Percentiles rank a stretch among this genome's conserved stretches.
These are phyloP conservation scores for Graphiopsis chlorocephala DNA, from an alignment of 2,329 filamentous ascomycete species.

Conservation along the genomic window DNA sequence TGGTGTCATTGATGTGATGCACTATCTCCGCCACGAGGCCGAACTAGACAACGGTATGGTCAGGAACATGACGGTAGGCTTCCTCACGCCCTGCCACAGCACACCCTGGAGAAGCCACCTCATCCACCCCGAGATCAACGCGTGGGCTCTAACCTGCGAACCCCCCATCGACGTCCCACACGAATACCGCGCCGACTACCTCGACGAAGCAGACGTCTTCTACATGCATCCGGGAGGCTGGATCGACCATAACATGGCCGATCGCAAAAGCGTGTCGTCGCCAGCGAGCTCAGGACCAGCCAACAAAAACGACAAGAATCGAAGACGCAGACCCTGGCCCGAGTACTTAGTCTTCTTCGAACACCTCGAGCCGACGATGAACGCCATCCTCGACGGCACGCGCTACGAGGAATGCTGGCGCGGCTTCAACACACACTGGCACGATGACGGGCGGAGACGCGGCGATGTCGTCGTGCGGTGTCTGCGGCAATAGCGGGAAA, in stretches of 20 bases:
- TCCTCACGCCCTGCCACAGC: slow-evolving; percentile 93
- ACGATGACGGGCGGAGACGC: slow-evolving; percentile 59
- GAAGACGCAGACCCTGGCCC: slow-evolving; percentile 38
- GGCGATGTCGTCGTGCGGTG: slow-evolving; percentile 64
- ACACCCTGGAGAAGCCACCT: slow-evolving; percentile 93
- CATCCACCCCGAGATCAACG: slow-evolving; percentile 68
- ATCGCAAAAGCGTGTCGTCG: slow-evolving; percentile 20
- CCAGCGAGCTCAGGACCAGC: neutral
- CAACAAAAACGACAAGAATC: neutral
- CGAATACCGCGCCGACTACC: slow-evolving; percentile 64
- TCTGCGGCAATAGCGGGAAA: slow-evolving; percentile 3
- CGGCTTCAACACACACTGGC: slow-evolving; percentile 60
- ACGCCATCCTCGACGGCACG: slow-evolving; percentile 41
- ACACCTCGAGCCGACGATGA: slow-evolving; percentile 53
- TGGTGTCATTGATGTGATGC: slow-evolving; percentile 71
- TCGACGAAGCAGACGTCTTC: slow-evolving; percentile 89
- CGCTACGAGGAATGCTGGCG: slow-evolving; percentile 58
- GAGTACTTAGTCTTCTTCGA: slow-evolving; percentile 55
- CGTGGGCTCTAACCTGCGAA: slow-evolving; percentile 86
- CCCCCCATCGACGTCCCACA: slow-evolving; percentile 71
- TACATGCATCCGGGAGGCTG: slow-evolving; percentile 61
- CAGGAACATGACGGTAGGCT: slow-evolving; percentile 58
- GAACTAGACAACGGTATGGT: slow-evolving; percentile 44
- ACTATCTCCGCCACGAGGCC: slow-evolving; percentile 73
- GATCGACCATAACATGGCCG: slow-evolving; percentile 43